These are phyloP conservation scores for Tephrocybe rancida DNA, from an alignment of 768 basidiomycete species.

Conservation along the genomic window DNA sequence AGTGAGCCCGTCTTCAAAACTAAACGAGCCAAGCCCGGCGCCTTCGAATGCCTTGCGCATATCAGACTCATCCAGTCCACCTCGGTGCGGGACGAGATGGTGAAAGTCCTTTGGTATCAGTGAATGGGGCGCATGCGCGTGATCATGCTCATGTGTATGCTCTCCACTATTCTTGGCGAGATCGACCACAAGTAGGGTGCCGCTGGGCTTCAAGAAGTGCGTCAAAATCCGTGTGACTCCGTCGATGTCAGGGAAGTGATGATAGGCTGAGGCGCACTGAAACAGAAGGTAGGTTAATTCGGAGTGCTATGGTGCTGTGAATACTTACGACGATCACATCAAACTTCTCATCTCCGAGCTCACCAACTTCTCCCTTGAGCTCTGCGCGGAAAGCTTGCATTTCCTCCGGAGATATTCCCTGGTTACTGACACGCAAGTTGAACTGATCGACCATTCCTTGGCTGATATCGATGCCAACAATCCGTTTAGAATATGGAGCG, in stretches of 20 bases:
- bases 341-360: slow-evolving; percentile 56
- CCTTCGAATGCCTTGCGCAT: slow-evolving; percentile 52
- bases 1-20: slow-evolving; percentile 34
- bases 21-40: slow-evolving; percentile 52
- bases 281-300: not conserved
- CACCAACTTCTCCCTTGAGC: slow-evolving; percentile 46
- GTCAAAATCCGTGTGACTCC: slow-evolving; percentile 55
- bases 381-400: slow-evolving; percentile 64
- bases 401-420: slow-evolving; percentile 65
- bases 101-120: slow-evolving; percentile 33
- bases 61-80: slow-evolving; percentile 52
- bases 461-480: slow-evolving; percentile 80
- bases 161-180: slow-evolving; percentile 21
- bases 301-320: not conserved
- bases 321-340: slow-evolving; percentile 69
- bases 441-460: slow-evolving; percentile 68
- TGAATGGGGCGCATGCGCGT: slow-evolving; percentile 10
- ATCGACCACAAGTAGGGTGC: slow-evolving; percentile 61
- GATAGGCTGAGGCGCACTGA: slow-evolving; percentile 69
- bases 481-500: slow-evolving; percentile 57
- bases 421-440: slow-evolving; percentile 57
- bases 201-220: slow-evolving; percentile 62
- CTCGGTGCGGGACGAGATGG: slow-evolving; percentile 55
- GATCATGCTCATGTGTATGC: not conserved
- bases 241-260: slow-evolving; percentile 59